These are phyloP conservation scores for Amanita pallidorosea DNA, from an alignment of 768 basidiomycete genomes.

Conservation along the genomic window DNA sequence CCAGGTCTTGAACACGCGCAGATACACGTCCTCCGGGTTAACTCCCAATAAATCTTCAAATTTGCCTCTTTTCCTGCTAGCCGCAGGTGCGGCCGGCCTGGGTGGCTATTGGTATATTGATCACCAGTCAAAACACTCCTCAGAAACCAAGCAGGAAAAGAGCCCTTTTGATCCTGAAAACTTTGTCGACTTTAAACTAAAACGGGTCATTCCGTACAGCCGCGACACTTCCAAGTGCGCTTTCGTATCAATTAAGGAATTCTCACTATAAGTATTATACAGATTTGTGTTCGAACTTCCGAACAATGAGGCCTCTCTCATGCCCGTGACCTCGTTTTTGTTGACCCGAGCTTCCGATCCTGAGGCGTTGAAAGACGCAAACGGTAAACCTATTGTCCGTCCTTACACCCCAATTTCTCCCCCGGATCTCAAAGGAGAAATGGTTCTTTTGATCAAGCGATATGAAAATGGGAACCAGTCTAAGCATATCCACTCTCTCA, in stretches of 20 bases:
- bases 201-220: conserved; percentile 79
- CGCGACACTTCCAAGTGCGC: conserved; percentile 79
- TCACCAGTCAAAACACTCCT: conserved; percentile 10
- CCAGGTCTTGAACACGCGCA: neutral
- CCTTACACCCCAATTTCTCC: conserved; percentile 92
- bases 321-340: conserved; percentile 73
- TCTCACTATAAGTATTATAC: neutral
- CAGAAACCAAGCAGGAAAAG: conserved; percentile 35
- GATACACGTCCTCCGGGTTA: conserved; percentile 28
- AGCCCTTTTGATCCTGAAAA: conserved; percentile 68
- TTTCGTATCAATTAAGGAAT: neutral
- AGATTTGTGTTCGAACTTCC: conserved; percentile 80
- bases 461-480: conserved; percentile 78
- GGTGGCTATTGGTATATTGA: conserved; percentile 44
- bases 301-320: conserved; percentile 63
- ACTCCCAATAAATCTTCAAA: conserved; percentile 37
- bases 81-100: conserved; percentile 32
- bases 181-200: conserved; percentile 74
- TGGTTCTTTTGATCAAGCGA: conserved; percentile 78
- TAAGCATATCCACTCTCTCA: conserved; percentile 70
- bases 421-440: conserved; percentile 62
- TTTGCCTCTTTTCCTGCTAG: conserved; percentile 35
- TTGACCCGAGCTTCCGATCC: conserved; percentile 66
- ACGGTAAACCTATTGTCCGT: conserved; percentile 81
- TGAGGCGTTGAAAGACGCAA: conserved; percentile 52